Conservation (phyloP, 2,329 filamentous ascomycete species). For the Coniochaeta hoffmannii region DNA sequence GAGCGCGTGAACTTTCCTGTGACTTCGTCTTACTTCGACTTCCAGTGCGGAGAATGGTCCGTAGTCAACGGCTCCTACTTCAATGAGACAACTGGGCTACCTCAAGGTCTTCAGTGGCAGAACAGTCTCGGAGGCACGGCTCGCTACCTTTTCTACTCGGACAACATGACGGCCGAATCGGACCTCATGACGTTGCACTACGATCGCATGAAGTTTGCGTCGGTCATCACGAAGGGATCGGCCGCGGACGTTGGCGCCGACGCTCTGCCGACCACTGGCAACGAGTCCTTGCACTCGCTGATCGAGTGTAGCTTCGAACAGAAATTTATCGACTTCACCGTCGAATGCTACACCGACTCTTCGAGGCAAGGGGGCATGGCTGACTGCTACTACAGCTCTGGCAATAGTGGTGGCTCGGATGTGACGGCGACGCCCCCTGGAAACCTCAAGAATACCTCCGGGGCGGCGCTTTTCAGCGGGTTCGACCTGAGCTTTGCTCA, state of each 20-base stretch:
- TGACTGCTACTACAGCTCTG: neutral
- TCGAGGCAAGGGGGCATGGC: neutral
- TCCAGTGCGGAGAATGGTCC: conserved; percentile 10
- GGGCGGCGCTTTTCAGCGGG: neutral
- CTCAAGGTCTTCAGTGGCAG: neutral
- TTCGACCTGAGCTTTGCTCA: neutral
- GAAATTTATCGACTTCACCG: conserved; percentile 5
- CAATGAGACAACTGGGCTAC: neutral
- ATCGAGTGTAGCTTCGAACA: conserved; percentile 10
- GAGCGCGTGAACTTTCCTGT: conserved; percentile 5
- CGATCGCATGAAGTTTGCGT: neutral
- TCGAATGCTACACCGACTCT: conserved; percentile 5
- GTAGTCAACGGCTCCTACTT: conserved; percentile 4
- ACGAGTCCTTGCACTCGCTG: conserved; percentile 7
- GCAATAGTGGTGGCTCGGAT: neutral
- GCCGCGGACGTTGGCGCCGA: neutral
- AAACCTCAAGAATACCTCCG: neutral
- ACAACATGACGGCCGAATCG: neutral
- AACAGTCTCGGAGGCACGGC: neutral
- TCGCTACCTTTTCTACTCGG: neutral
- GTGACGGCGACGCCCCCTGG: neutral
- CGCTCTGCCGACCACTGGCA: neutral
- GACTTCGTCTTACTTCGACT: conserved; percentile 8
- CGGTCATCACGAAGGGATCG: conserved; percentile 2
- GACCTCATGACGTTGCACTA: neutral